Conservation (phyloP, 1,284 basidiomycete species). For the Coriolopsis trogii region DNA sequence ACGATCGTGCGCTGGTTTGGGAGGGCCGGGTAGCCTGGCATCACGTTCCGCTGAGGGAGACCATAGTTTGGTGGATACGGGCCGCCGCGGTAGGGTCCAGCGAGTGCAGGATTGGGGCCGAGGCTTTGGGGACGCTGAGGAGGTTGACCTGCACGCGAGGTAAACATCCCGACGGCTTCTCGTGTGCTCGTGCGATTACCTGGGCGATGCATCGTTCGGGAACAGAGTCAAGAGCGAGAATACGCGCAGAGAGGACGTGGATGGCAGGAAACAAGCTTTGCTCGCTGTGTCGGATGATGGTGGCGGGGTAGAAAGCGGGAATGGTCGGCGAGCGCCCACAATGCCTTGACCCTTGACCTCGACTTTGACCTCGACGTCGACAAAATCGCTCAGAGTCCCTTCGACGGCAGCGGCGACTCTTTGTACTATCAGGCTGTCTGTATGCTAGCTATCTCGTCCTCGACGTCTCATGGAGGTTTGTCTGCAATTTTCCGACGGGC, state of each 20-base stretch:
- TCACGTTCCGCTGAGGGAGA: constrained; percentile 63
- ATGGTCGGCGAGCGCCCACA: constrained; percentile 20
- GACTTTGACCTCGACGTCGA: constrained; percentile 10
- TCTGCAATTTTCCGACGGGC: constrained; percentile 9
- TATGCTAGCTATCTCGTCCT: constrained; percentile 5
- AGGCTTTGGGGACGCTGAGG: constrained; percentile 77
- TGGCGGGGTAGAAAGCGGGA: constrained; percentile 27
- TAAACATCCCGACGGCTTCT: constrained; percentile 26
- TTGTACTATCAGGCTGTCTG: constrained; percentile 19
- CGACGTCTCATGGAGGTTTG: constrained; percentile 36
- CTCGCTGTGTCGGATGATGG: constrained; percentile 25
- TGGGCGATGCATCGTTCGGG: constrained; percentile 41
- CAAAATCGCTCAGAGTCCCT: background rate
- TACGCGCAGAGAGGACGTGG: constrained; percentile 14
- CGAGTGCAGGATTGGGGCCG: constrained; percentile 62
- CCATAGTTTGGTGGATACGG: constrained; percentile 66
- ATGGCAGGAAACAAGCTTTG: constrained; percentile 22
- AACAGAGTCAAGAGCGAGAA: background rate
- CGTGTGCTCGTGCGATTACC: constrained; percentile 32
- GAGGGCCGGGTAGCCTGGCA: constrained; percentile 54
- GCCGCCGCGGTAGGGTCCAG: constrained; percentile 64
- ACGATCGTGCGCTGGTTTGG: constrained; percentile 63
- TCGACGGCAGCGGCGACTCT: background rate
- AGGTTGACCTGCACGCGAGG: constrained; percentile 63
- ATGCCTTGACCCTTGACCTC: constrained; percentile 24